Evolutionary conservation across 169 alveolate species (phyloP), one percentile per base, ranked within the genome.

Genomic region (Plasmodium sp.): DNA sequence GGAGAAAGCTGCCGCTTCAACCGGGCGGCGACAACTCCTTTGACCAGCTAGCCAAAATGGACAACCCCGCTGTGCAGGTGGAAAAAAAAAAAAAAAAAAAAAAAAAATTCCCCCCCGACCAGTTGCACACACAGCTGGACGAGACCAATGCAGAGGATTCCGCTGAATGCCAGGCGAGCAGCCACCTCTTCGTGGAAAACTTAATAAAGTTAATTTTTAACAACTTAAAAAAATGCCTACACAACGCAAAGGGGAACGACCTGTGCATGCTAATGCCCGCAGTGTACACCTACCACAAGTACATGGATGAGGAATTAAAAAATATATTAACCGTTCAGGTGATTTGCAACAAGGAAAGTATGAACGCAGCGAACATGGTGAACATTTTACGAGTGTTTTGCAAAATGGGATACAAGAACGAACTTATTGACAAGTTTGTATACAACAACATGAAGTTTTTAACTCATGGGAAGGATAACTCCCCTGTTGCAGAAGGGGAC

Each of bases 261-360:
- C 43, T 92, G 18, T 92, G 95, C 51, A n/a, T 92, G 77, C 48
- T 92, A 39, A 92, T 92, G 22, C 95, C 95, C 5, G 18, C 84
- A 74, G 81, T 92, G 31, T 92, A 92, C 62, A 86, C 72, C 41
- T 92, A 81, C 75, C 92, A 83, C 79, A 92, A 82, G 58, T 79
- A 92, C 79, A 83, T 83, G 84, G 95, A 92, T 92, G 85, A 71
- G 39, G 95, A 92, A 51, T 14, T 92, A 39, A 92, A 92, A 92
- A 92, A 82, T 82, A 92, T 92, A 92, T 92, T 92, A 83, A 82
- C 80, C 3, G 95, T 92, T 82, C 95, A 92, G 48, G 83, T 92
- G 62, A 82, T 84, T 4, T 92, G 45, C 77, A 92, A 92, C 36
- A 92, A 72, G 58, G 92, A 92, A 18, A 58, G 43, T 81, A 92